These are phyloP conservation scores for Pythium coloratum DNA, from an alignment of 352 stramenopile genomes.

Conservation along the genomic window DNA sequence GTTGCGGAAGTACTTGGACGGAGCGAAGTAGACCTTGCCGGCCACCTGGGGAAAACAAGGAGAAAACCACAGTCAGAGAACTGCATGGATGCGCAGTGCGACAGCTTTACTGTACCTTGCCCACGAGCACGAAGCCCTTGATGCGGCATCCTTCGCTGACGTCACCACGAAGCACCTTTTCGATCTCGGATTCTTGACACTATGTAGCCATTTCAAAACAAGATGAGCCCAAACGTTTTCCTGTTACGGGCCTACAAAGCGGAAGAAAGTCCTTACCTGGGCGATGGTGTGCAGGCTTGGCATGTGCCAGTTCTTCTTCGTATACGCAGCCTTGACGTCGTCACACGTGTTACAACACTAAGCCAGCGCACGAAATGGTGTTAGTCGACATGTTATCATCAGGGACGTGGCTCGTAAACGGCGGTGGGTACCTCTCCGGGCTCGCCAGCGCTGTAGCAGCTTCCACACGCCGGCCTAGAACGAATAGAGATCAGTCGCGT, in stretches of 20 bases:
- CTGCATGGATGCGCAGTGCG: not conserved
- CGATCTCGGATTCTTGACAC: constrained; percentile 78
- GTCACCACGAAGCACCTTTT: constrained; percentile 72
- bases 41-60: constrained; percentile 42
- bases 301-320: constrained; percentile 70
- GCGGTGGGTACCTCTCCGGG: constrained; percentile 39
- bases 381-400: not conserved
- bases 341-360: constrained; percentile 36
- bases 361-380: not conserved
- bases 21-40: constrained; percentile 80
- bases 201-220: constrained; percentile 13
- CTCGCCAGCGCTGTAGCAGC: constrained; percentile 73
- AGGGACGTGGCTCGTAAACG: not conserved
- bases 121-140: constrained; percentile 66
- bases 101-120: constrained; percentile 47
- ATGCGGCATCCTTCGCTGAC: constrained; percentile 81
- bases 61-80: not conserved
- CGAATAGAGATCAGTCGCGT: not conserved
- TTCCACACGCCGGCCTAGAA: constrained; percentile 58
- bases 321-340: constrained; percentile 57
- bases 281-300: constrained; percentile 75
- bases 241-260: not conserved
- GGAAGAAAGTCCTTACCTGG: constrained; percentile 32
- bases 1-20: constrained; percentile 80
- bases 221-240: not conserved